Evolutionary conservation across 352 stramenopile species (phyloP).

Genomic region (Chrysophaeum taylorii): DNA sequence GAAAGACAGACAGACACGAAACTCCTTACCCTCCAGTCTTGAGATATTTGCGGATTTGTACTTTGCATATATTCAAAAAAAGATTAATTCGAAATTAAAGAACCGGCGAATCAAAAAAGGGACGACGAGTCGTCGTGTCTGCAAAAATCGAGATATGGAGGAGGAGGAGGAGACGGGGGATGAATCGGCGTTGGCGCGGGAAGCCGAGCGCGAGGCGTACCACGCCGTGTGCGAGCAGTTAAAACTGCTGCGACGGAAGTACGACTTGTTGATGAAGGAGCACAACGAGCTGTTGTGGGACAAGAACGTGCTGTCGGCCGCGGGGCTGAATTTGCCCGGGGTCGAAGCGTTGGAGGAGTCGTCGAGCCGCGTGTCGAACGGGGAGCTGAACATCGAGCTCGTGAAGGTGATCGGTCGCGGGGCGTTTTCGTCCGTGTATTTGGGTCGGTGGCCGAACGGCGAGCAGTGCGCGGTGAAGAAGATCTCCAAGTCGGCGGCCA

Average conservation of each 20-base stretch:
- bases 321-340: not conserved
- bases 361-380: not conserved
- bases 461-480: slow-evolving; percentile 3
- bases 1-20: too few species aligned
- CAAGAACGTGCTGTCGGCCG: not conserved
- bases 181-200: too few species aligned
- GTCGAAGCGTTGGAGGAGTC: not conserved
- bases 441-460: not conserved
- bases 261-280: not conserved
- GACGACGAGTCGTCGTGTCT: too few species aligned
- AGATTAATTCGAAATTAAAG: too few species aligned
- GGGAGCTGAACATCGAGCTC: not conserved
- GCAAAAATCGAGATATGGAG: too few species aligned
- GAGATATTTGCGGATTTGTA: too few species aligned
- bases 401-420: not conserved
- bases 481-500: not conserved
- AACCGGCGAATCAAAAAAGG: too few species aligned
- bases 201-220: not conserved
- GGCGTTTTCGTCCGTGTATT: not conserved
- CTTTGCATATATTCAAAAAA: too few species aligned
- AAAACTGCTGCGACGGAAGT: not conserved
- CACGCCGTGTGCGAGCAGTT: not conserved
- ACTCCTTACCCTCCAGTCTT: too few species aligned
- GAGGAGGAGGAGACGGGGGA: too few species aligned
- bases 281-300: not conserved